Base-by-base conservation (phyloP, 2,329 filamentous ascomycete genomes). In the Alternaria gaisen region DNA sequence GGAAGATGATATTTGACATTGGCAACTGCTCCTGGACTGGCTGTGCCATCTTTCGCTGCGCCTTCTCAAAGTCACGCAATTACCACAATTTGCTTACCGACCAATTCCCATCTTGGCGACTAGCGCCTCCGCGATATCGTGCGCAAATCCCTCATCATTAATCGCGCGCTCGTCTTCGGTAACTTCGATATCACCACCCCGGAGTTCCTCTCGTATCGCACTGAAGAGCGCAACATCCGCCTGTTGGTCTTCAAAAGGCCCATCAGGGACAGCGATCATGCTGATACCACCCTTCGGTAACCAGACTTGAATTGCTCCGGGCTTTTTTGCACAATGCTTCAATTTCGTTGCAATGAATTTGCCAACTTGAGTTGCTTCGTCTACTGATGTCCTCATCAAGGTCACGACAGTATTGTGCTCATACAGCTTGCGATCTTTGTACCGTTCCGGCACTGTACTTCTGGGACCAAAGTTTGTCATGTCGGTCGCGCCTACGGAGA, bases 351-450 rank as follows among this genome's bases (percentile, higher is more conserved):
- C 83, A 42, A 91, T 85, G 52, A 86, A 86, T 1, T 72, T 67
- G 1, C 85, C 88, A n/a, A 91, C 81, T 43, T 80, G 71, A 24
- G 58, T 66, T 61, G 84, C 86, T 70, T 92, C 89, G 2, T 85
- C 81, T n/a, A 75, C 68, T 0, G 81, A 87, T 0, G 89, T 89
- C 22, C 90, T 80, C 83, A 92, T 87, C 32, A 92, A 70, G 0
- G 90, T 92, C 0, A 91, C 86, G 0, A 83, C 83, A 0, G 87
- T 83, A 69, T 91, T 92, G 71, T 92, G 90, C 69, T 87, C 85
- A 66, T 86, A 83, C n/a, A 91, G 74, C 20, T 80, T 80, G 30
- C 88, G 80, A 2, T 75, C 69, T 4, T 72, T 70, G 64, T 86
- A 89, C 50, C 80, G 80, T 53, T 85, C 81, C 0, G 89, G 90